Conservation (phyloP, 2,329 filamentous ascomycete species). For the Ascosphaera apis region DNA sequence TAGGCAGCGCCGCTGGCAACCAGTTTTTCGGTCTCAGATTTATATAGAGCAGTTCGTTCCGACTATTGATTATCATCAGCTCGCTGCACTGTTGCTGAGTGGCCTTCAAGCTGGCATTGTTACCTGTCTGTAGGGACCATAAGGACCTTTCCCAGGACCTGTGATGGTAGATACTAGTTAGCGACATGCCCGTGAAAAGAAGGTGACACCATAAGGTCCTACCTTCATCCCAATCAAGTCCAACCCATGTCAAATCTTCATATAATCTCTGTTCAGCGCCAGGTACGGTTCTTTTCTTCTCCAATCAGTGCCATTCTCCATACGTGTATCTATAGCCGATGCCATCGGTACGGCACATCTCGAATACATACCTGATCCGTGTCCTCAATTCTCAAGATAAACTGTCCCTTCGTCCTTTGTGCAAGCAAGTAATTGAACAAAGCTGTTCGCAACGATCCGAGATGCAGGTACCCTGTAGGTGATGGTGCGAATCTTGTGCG, state of each 20-base stretch:
- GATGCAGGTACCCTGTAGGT: constrained; percentile 77
- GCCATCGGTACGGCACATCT: not conserved
- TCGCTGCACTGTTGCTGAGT: not conserved
- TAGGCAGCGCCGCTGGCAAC: constrained; percentile 56
- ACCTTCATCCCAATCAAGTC: constrained; percentile 85
- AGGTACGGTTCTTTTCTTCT: constrained; percentile 53
- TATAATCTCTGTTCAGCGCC: constrained; percentile 60
- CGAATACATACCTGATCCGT: constrained; percentile 52
- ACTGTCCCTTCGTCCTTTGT: constrained; percentile 67
- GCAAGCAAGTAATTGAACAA: constrained; percentile 93
- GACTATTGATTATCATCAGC: constrained; percentile 31
- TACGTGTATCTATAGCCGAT: not conserved
- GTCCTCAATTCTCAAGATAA: constrained; percentile 78
- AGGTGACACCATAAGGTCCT: constrained; percentile 2
- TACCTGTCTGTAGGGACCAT: constrained; percentile 72
- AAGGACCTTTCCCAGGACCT: constrained; percentile 29
- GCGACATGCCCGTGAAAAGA: not conserved
- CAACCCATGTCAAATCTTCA: constrained; percentile 68
- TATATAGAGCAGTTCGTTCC: constrained; percentile 52
- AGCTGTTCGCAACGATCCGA: constrained; percentile 77
- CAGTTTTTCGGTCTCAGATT: constrained; percentile 43
- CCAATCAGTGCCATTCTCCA: constrained; percentile 10
- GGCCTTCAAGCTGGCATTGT: no score
- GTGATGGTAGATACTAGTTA: not conserved
- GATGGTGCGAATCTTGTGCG: constrained; percentile 86